phyloP scores from a whole-genome alignment of 2,329 filamentous ascomycete species.

The Talaromyces sp. region DNA sequence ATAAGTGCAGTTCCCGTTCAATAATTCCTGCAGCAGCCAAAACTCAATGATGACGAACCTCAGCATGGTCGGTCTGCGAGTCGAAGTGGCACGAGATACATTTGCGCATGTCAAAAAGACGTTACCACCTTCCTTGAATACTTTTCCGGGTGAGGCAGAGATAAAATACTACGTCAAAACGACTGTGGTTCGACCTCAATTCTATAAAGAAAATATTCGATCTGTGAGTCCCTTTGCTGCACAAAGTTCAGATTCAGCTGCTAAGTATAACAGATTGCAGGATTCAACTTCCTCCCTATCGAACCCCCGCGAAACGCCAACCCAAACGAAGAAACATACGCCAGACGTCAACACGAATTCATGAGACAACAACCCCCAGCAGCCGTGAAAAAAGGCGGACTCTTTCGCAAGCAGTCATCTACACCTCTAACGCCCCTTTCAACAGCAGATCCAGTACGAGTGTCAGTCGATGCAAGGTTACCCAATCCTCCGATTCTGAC shows the following conservation, averaged over 20 bases:
- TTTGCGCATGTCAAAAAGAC: slow-evolving; percentile 74
- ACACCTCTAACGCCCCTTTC: slow-evolving; percentile 29
- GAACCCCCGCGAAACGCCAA: slow-evolving; percentile 73
- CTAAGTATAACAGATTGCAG: slow-evolving; percentile 37
- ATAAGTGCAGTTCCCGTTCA: slow-evolving; percentile 45
- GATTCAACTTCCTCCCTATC: slow-evolving; percentile 87
- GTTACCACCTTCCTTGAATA: slow-evolving; percentile 82
- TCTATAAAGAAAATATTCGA: slow-evolving; percentile 88
- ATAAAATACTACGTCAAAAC: slow-evolving; percentile 93
- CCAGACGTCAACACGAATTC: slow-evolving; percentile 67
- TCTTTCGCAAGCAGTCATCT: slow-evolving; percentile 53
- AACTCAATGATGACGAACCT: slow-evolving; percentile 47
- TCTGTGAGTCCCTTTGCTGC: slow-evolving; percentile 25
- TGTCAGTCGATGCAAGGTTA: slow-evolving; percentile 77
- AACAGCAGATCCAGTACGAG: slow-evolving; percentile 47
- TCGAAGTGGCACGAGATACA: slow-evolving; percentile 45
- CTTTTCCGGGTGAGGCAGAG: slow-evolving; percentile 81
- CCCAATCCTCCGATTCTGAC: slow-evolving; percentile 86
- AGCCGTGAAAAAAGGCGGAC: slow-evolving; percentile 47
- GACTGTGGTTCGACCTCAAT: slow-evolving; percentile 82
- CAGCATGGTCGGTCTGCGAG: slow-evolving; percentile 43
- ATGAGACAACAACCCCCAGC: slow-evolving; percentile 29
- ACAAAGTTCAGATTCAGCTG: background rate
- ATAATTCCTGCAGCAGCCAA: slow-evolving; percentile 47
- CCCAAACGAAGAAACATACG: slow-evolving; percentile 76